Evolutionary conservation across 176 grass and related monocot genomes (phyloP).

Genomic region (Chloris gayana): DNA sequence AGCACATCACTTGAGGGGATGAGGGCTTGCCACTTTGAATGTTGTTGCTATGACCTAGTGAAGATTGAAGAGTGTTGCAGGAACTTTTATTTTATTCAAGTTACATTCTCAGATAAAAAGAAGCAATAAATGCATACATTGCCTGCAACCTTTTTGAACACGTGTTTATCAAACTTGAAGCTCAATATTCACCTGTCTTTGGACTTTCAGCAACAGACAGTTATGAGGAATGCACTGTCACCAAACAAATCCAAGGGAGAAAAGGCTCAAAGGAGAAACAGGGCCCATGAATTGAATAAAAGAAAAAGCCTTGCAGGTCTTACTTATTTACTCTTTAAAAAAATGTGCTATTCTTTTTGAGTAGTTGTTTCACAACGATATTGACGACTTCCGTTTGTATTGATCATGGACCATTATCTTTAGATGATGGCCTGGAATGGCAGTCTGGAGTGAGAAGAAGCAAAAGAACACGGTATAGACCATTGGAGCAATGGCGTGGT

Average conservation of each 20-base stretch:
- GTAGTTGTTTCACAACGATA: slow-evolving; percentile 25
- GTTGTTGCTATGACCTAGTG: slow-evolving; percentile 10
- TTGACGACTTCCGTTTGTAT: slow-evolving; percentile 28
- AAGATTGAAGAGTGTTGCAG: slow-evolving; percentile 6
- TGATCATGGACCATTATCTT: slow-evolving; percentile 33
- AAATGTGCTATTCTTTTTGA: slow-evolving; percentile 24
- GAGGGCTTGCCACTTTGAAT: slow-evolving; percentile 22
- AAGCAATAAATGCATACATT: slow-evolving; percentile 17
- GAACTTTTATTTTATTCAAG: not conserved
- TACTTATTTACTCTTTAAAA: slow-evolving; percentile 33
- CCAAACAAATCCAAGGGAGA: slow-evolving; percentile 34
- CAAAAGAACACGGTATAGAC: slow-evolving; percentile 66
- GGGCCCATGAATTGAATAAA: slow-evolving; percentile 35
- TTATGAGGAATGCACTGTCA: slow-evolving; percentile 23
- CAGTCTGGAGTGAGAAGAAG: slow-evolving; percentile 74
- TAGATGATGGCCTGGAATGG: slow-evolving; percentile 62
- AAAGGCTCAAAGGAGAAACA: slow-evolving; percentile 53
- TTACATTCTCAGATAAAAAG: slow-evolving; percentile 17
- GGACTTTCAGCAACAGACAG: slow-evolving; percentile 47
- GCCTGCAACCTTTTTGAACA: slow-evolving; percentile 7
- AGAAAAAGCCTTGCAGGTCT: slow-evolving; percentile 67
- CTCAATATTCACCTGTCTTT: slow-evolving; percentile 33
- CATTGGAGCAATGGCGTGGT: slow-evolving; percentile 75
- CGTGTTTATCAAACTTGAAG: slow-evolving; percentile 10
- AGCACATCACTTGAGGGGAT: not conserved